These are phyloP conservation scores for Dentipellis sp. DNA, from an alignment of 768 basidiomycete species.

Conservation along the genomic window DNA sequence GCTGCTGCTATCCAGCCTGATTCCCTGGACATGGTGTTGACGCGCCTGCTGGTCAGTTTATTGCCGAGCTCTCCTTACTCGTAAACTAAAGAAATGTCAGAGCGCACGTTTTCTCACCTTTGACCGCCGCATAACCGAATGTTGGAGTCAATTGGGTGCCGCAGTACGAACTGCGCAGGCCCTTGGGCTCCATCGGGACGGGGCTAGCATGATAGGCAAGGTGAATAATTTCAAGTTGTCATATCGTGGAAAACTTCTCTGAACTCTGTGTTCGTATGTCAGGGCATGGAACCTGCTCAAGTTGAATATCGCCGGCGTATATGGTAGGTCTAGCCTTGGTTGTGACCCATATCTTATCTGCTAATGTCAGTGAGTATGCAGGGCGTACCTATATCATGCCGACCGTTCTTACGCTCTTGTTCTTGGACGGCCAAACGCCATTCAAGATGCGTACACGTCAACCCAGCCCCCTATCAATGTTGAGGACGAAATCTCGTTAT, in stretches of 20 bases:
- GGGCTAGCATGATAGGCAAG: conserved; percentile 62
- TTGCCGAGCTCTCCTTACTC: background rate
- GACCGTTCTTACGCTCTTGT: conserved; percentile 89
- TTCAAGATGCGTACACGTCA: conserved; percentile 84
- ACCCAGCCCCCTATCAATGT: conserved; percentile 69
- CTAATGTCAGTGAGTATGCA: conserved; percentile 16
- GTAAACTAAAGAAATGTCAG: conserved; percentile 22
- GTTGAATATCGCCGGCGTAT: conserved; percentile 86
- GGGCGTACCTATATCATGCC: conserved; percentile 90
- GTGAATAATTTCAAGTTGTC: background rate
- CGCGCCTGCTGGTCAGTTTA: conserved; percentile 60
- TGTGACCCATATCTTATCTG: background rate
- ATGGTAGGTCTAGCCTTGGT: conserved; percentile 42
- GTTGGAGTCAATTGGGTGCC: conserved; percentile 93
- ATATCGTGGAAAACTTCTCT: background rate
- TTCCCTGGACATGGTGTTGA: conserved; percentile 85
- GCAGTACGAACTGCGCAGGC: conserved; percentile 91
- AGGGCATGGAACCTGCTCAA: conserved; percentile 67
- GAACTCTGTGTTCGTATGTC: conserved; percentile 2
- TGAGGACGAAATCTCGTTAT: conserved; percentile 45
- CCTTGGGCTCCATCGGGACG: conserved; percentile 86
- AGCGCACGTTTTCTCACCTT: conserved; percentile 63
- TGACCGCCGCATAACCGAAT: conserved; percentile 85
- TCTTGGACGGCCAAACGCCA: conserved; percentile 83
- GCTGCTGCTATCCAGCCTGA: conserved; percentile 92